These are phyloP conservation scores for Hyphopichia fennica DNA, from an alignment of 1,139 yeast species.

Conservation along the genomic window DNA sequence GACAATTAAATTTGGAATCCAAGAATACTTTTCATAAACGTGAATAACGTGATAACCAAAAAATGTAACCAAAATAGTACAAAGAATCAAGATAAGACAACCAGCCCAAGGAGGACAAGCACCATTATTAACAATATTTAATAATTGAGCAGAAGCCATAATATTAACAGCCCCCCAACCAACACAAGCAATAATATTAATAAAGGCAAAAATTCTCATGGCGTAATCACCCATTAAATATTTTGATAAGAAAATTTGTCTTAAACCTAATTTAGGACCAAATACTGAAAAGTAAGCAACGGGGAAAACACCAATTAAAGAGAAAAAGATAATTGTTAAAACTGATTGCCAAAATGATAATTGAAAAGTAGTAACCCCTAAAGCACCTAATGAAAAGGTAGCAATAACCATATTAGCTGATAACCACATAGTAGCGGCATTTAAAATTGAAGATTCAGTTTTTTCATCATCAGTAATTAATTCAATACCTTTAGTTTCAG, in stretches of 20 bases:
- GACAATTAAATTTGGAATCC: conserved; percentile 78
- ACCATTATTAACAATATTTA: conserved; percentile 71
- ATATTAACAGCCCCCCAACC: conserved; percentile 40
- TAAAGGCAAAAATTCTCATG: conserved; percentile 72
- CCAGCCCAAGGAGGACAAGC: conserved; percentile 91
- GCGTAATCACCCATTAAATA: conserved; percentile 75
- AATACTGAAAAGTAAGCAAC: conserved; percentile 83
- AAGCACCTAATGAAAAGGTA: conserved; percentile 76
- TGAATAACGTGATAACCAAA: conserved; percentile 87
- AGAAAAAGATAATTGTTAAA: conserved; percentile 68
- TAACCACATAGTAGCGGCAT: conserved; percentile 89
- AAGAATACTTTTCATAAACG: conserved; percentile 77
- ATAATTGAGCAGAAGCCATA: conserved; percentile 72
- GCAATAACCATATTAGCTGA: conserved; percentile 90
- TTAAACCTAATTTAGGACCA: conserved; percentile 82
- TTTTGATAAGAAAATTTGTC: conserved; percentile 84
- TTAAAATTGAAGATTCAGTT: conserved; percentile 41
- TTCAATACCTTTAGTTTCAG: conserved; percentile 65
- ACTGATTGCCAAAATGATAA: conserved; percentile 68
- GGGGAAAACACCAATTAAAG: conserved; percentile 67
- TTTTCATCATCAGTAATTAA: conserved; percentile 26
- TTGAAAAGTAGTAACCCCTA: conserved; percentile 61
- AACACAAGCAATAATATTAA: conserved; percentile 54
- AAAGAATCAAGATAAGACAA: conserved; percentile 66
- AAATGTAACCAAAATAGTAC: conserved; percentile 74